phyloP scores from a whole-genome alignment of 495 filamentous ascomycete genomes.

The Aspergillus egyptiacus region DNA sequence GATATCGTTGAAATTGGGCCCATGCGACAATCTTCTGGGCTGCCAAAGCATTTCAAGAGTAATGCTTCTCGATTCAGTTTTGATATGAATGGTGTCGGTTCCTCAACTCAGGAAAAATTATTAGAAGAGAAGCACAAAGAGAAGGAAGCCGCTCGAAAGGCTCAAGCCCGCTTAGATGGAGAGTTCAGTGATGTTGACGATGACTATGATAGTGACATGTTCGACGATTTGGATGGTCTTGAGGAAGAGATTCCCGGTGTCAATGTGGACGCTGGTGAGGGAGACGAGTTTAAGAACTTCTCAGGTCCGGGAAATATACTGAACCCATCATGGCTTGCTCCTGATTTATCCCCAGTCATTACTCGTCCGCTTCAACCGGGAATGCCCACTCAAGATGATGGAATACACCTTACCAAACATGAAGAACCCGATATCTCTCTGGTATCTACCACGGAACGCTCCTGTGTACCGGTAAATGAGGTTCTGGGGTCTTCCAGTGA shows the following conservation, averaged over 20 bases:
- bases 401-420: not conserved
- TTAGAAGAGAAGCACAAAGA: conserved; percentile 81
- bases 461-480: not conserved
- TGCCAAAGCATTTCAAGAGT: conserved; percentile 75
- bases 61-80: conserved; percentile 89
- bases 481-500: not conserved
- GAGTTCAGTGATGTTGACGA: conserved; percentile 49
- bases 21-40: conserved; percentile 31
- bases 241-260: conserved; percentile 75
- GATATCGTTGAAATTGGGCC: conserved; percentile 35
- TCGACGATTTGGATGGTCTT: conserved; percentile 65
- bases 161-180: conserved; percentile 30
- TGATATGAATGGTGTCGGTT: conserved; percentile 72
- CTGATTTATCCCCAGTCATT: conserved; percentile 34
- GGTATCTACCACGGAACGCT: not conserved
- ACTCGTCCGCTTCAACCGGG: conserved; percentile 31
- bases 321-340: conserved; percentile 34
- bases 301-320: conserved; percentile 27
- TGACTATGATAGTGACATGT: conserved; percentile 60
- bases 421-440: not conserved
- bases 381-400: conserved; percentile 11
- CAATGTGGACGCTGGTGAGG: conserved; percentile 59
- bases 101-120: conserved; percentile 70
- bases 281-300: conserved; percentile 39
- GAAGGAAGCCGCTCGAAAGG: conserved; percentile 50